phyloP scores from a whole-genome alignment of 2,329 filamentous ascomycete species.

The Xylaria sp. region DNA sequence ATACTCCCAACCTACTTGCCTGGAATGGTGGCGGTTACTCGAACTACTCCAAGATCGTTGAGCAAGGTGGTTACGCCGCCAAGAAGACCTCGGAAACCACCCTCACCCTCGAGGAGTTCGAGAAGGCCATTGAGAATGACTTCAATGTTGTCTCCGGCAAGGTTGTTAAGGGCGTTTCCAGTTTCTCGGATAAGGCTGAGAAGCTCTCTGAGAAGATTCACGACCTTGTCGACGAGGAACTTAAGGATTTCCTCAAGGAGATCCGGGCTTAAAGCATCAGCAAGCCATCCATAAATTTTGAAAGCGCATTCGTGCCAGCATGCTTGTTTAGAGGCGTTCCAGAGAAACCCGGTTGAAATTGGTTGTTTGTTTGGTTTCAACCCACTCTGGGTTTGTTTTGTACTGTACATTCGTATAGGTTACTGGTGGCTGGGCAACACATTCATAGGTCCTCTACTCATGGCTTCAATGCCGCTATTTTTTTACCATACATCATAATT shows the following conservation, averaged over 20 bases:
- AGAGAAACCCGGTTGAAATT: slow-evolving; percentile 24
- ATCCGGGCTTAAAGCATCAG: slow-evolving; percentile 50
- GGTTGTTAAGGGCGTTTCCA: slow-evolving; percentile 64
- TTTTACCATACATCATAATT: slow-evolving; percentile 17
- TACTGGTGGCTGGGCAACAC: slow-evolving; percentile 40
- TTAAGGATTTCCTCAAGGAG: slow-evolving; percentile 68
- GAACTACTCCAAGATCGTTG: slow-evolving; percentile 88
- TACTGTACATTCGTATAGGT: slow-evolving; percentile 44
- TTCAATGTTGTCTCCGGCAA: slow-evolving; percentile 69
- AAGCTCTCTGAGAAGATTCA: slow-evolving; percentile 72
- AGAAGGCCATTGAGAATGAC: slow-evolving; percentile 68
- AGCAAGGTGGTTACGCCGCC: slow-evolving; percentile 75
- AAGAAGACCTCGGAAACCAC: slow-evolving; percentile 54
- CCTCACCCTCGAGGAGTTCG: slow-evolving; percentile 66
- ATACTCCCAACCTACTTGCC: slow-evolving; percentile 94
- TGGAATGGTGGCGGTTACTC: slow-evolving; percentile 97
- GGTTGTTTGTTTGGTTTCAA: slow-evolving; percentile 30
- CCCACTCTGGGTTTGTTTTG: slow-evolving; percentile 37
- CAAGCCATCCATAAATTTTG: slow-evolving; percentile 15
- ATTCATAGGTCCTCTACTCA: slow-evolving; percentile 40
- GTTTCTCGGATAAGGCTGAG: slow-evolving; percentile 65
- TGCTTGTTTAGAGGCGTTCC: slow-evolving; percentile 35
- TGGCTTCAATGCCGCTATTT: slow-evolving; percentile 37
- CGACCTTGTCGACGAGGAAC: slow-evolving; percentile 69
- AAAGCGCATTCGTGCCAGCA: slow-evolving; percentile 12